Conservation (phyloP, 768 basidiomycete genomes). For the Lenzites betulinus region DNA sequence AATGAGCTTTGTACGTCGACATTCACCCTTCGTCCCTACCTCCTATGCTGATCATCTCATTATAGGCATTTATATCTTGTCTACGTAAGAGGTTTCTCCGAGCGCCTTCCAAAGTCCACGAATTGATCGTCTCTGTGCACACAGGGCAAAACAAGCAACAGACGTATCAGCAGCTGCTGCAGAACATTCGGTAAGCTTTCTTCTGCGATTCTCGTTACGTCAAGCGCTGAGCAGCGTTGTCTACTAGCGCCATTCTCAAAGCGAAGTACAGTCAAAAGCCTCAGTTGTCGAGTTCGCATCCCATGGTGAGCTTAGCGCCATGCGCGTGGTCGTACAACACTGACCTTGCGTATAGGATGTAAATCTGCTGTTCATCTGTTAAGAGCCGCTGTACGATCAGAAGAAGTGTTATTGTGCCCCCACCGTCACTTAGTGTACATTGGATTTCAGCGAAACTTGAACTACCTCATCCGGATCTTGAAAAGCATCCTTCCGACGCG, state of each 20-base stretch:
- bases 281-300: constrained; percentile 73
- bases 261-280: constrained; percentile 71
- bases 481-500: too few species aligned
- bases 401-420: background rate
- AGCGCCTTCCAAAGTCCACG: background rate
- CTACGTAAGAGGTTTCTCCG: constrained; percentile 38
- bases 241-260: constrained; percentile 50
- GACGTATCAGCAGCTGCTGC: constrained; percentile 65
- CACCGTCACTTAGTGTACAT: too few species aligned
- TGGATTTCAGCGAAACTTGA: too few species aligned
- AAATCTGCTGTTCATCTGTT: constrained; percentile 35
- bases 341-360: constrained; percentile 30
- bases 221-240: background rate
- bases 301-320: constrained; percentile 46
- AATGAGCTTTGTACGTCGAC: constrained; percentile 69
- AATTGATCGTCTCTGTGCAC: constrained; percentile 4
- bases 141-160: constrained; percentile 54
- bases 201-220: background rate
- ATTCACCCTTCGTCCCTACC: background rate
- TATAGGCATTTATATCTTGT: constrained; percentile 63
- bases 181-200: constrained; percentile 49
- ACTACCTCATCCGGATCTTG: too few species aligned
- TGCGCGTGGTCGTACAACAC: background rate
- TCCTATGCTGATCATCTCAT: constrained; percentile 1
- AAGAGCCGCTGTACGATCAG: background rate